These are phyloP conservation scores for Talaromyces marneffei DNA, from an alignment of 2,329 filamentous ascomycete genomes.

Conservation along the genomic window DNA sequence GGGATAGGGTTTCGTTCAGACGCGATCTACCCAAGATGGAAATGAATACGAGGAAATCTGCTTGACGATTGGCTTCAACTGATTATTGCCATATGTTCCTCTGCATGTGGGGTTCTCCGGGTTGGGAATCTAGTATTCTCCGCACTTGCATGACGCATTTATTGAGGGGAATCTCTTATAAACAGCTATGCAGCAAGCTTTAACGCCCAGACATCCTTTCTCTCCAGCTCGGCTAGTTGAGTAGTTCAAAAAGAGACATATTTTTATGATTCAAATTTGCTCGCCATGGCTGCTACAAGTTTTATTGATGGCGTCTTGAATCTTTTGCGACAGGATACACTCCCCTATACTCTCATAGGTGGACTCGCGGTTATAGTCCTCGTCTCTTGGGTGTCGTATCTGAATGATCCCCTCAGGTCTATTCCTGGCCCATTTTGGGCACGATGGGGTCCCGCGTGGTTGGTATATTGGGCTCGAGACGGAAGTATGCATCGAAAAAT, in stretches of 20 bases:
- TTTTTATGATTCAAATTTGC: not conserved
- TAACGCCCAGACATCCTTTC: not conserved
- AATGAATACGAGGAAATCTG: not conserved
- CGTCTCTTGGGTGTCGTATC: not conserved
- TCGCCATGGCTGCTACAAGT: not conserved
- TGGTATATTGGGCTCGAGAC: conserved; percentile 13
- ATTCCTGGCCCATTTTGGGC: conserved; percentile 28
- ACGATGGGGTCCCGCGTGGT: conserved; percentile 18
- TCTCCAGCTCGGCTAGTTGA: not conserved
- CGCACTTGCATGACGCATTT: not conserved
- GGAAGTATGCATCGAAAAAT: conserved; percentile 11
- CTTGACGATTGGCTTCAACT: not conserved
- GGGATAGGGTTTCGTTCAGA: not conserved
- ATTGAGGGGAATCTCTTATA: not conserved
- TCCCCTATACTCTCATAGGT: not conserved
- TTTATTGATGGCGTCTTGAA: not conserved
- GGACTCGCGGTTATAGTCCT: not conserved
- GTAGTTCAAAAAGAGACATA: not conserved
- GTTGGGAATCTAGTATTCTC: not conserved
- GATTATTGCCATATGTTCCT: not conserved
- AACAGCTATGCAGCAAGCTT: not conserved
- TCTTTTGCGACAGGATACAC: not conserved
- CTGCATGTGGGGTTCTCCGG: not conserved
- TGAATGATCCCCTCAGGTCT: conserved; percentile 18
- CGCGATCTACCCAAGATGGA: not conserved